phyloP scores from a whole-genome alignment of 257 asterid genomes.

The Solanum virginianum region DNA sequence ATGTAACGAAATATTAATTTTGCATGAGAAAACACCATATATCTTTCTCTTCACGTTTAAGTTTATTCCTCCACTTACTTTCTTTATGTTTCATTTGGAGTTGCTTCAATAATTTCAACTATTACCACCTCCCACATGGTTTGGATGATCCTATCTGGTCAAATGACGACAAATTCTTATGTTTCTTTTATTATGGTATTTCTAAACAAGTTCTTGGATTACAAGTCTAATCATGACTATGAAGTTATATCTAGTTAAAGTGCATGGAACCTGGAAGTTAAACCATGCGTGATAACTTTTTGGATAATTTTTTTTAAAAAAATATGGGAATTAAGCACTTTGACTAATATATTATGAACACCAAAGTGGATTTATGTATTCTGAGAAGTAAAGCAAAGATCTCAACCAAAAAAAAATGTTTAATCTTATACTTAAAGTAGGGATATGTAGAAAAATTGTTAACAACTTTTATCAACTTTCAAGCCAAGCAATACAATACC shows the following conservation, averaged over 20 bases:
- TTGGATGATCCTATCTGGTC: too few relatives aligned
- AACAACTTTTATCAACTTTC: constrained; percentile 42
- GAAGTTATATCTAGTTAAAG: not conserved
- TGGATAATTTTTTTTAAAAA: too few relatives aligned
- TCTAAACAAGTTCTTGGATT: too few relatives aligned
- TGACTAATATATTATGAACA: constrained; percentile 12
- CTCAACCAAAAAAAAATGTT: constrained; percentile 5
- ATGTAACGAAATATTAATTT: not conserved
- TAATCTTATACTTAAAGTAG: constrained; percentile 71
- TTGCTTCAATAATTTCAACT: not conserved
- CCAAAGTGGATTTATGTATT: constrained; percentile 24
- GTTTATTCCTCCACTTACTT: not conserved
- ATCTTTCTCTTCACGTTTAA: not conserved
- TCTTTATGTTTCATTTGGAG: not conserved
- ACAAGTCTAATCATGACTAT: not conserved
- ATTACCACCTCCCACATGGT: not conserved
- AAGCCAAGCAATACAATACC: constrained; percentile 66
- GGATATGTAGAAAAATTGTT: constrained; percentile 25
- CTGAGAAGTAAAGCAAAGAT: constrained; percentile 84
- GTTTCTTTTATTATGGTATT: too few relatives aligned
- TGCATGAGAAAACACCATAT: not conserved
- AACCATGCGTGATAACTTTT: not conserved
- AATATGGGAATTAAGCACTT: not conserved
- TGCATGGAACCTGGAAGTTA: not conserved
- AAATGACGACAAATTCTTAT: too few relatives aligned